Evolutionary conservation across 805 yeast species (phyloP).

Genomic region (Teunomyces stri): DNA sequence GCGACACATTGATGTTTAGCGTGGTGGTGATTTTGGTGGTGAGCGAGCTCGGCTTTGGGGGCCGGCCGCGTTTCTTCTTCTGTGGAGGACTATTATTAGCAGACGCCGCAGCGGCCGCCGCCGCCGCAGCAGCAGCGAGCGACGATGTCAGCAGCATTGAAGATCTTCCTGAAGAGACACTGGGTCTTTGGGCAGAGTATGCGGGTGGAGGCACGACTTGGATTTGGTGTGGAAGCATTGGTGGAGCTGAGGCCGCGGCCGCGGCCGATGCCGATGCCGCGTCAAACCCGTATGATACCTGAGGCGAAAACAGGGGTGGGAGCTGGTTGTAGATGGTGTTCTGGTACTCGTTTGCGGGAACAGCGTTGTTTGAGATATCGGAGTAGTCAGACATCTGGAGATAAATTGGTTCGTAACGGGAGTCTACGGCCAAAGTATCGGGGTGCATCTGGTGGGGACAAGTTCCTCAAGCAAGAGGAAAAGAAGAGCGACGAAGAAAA

Average conservation of each 20-base stretch:
- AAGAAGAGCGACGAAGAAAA: background rate
- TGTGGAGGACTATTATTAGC: conserved; percentile 18
- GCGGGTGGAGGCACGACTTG: background rate
- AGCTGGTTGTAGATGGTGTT: background rate
- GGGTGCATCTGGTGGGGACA: background rate
- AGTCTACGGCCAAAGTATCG: conserved; percentile 2
- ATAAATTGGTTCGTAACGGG: conserved; percentile 1
- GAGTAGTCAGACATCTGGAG: conserved; percentile 4
- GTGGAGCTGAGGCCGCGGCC: background rate
- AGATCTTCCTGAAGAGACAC: background rate
- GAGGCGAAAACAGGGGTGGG: background rate
- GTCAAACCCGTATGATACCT: background rate
- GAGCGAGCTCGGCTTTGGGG: conserved; percentile 41
- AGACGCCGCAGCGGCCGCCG: background rate
- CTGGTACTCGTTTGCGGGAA: background rate
- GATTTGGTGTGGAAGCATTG: background rate
- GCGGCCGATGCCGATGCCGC: too few species aligned
- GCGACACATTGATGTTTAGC: conserved; percentile 40
- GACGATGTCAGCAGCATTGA: background rate
- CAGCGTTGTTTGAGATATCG: background rate
- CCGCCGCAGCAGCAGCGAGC: background rate
- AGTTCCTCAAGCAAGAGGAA: background rate
- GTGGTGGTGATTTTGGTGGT: conserved; percentile 39
- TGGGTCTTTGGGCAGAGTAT: background rate
- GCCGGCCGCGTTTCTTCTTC: conserved; percentile 45